Evolutionary conservation across 768 basidiomycete genomes (phyloP).

Genomic region (Lepiota venenata): DNA sequence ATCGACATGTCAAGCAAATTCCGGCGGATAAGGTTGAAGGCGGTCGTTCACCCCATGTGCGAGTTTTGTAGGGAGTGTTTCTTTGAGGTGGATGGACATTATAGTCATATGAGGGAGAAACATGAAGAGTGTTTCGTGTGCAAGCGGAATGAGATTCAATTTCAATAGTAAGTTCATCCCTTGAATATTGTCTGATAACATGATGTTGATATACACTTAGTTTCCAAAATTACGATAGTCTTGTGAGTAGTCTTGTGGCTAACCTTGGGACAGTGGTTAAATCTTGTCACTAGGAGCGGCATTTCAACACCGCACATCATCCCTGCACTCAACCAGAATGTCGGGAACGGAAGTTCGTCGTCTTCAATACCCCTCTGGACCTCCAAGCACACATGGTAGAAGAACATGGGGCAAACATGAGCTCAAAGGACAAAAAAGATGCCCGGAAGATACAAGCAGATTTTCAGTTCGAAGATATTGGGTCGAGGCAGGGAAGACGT

Average conservation of each 20-base stretch:
- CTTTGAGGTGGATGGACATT: slow-evolving; percentile 93
- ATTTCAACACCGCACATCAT: slow-evolving; percentile 73
- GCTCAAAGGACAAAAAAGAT: slow-evolving; percentile 63
- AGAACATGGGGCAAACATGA: slow-evolving; percentile 75
- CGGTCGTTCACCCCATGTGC: slow-evolving; percentile 74
- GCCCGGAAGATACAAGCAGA: slow-evolving; percentile 68
- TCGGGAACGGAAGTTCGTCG: slow-evolving; percentile 88
- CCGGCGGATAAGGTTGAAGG: slow-evolving; percentile 62
- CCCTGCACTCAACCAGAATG: slow-evolving; percentile 76
- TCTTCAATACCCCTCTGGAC: slow-evolving; percentile 85
- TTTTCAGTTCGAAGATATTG: slow-evolving; percentile 56
- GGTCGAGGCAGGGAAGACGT: slow-evolving; percentile 29
- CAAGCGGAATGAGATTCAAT: slow-evolving; percentile 71
- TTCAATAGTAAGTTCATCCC: slow-evolving; percentile 73
- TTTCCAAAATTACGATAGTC: slow-evolving; percentile 73
- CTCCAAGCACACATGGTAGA: slow-evolving; percentile 90
- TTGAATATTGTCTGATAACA: background rate
- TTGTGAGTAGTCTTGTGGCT: slow-evolving; percentile 41
- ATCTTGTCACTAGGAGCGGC: slow-evolving; percentile 52
- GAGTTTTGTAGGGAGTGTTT: slow-evolving; percentile 92
- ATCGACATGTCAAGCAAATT: slow-evolving; percentile 32
- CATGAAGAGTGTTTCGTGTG: slow-evolving; percentile 99
- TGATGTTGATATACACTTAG: slow-evolving; percentile 32
- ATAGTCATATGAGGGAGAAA: slow-evolving; percentile 84
- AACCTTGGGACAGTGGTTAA: background rate